Percentiles rank a stretch among this genome's conserved stretches.
Evolutionary conservation across 139 green algal genomes (phyloP).

Genomic region (Chlorella sp.): DNA sequence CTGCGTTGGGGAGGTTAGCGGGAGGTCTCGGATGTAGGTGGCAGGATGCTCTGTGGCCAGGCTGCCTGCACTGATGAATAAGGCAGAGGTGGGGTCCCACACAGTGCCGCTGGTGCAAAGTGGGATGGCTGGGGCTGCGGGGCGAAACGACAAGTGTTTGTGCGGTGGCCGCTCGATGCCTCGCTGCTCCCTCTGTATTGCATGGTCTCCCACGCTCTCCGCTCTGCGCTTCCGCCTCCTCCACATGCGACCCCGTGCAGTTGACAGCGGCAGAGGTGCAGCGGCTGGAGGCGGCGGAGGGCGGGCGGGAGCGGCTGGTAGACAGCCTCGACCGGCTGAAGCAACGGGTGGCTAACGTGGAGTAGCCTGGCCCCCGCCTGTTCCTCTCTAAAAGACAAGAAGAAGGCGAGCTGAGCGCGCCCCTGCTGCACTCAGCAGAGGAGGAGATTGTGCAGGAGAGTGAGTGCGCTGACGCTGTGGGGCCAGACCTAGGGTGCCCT

Average conservation of each 20-base stretch:
- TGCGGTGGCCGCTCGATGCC: too few relatives aligned
- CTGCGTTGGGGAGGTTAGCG: background rate
- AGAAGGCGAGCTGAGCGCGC: background rate
- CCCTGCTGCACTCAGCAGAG: too few relatives aligned
- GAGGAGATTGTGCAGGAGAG: too few relatives aligned
- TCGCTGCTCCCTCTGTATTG: background rate
- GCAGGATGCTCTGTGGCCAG: too few relatives aligned
- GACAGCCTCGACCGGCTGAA: conserved; percentile 44
- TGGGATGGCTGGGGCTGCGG: too few relatives aligned
- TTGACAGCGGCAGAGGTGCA: conserved; percentile 34
- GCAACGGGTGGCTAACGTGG: conserved; percentile 50
- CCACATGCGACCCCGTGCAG: background rate
- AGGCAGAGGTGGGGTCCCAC: too few relatives aligned
- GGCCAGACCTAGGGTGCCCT: too few relatives aligned
- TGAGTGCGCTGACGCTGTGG: too few relatives aligned
- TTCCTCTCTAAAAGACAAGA: background rate
- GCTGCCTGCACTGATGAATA: too few relatives aligned
- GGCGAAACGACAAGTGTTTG: too few relatives aligned
- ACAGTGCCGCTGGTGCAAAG: too few relatives aligned
- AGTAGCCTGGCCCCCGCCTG: conserved; percentile 23
- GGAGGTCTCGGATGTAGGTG: background rate
- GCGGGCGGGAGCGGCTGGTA: conserved; percentile 4
- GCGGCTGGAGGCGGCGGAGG: conserved; percentile 30
- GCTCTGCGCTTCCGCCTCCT: background rate
- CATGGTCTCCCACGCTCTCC: too few relatives aligned